phyloP scores from a whole-genome alignment of 78 protist genomes.

The Salpingoeca rosetta region DNA sequence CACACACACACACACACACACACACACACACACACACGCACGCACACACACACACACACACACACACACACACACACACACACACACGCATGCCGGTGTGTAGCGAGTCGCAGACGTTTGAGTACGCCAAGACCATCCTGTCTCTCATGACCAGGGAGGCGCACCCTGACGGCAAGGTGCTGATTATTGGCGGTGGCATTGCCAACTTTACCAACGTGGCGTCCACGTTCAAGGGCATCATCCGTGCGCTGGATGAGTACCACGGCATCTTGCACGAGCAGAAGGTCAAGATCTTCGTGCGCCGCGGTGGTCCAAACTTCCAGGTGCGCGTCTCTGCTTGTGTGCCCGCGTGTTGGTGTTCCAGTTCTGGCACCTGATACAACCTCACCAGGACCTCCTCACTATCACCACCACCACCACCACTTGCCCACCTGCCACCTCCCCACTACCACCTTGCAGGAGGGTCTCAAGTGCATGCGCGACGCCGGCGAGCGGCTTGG shows the following conservation, averaged over 20 bases:
- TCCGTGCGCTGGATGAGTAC: conserved; percentile 58
- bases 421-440: no score
- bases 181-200: conserved; percentile 89
- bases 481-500: conserved; percentile 26
- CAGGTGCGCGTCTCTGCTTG: no score
- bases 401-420: no score
- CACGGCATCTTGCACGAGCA: conserved; percentile 14
- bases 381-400: no score
- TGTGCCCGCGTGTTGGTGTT: no score
- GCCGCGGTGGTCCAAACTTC: conserved; percentile 92
- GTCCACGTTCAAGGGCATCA: conserved; percentile 78
- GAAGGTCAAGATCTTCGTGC: conserved; percentile 56
- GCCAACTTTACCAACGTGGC: conserved; percentile 92
- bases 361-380: no score
- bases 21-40: no score
- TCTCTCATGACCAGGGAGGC: conserved; percentile 19
- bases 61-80: no score
- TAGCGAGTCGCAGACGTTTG: conserved; percentile 29
- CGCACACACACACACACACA: no score
- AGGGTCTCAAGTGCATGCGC: conserved; percentile 74
- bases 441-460: no score
- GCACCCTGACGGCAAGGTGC: conserved; percentile 32
- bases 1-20: no score
- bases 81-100: neutral
- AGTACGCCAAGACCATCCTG: conserved; percentile 56